A percentile compares a stretch with the other conserved stretches of the same genome.
These are phyloP conservation scores for Anthracocystis walkeri DNA, from an alignment of 1,284 basidiomycete genomes.

Conservation along the genomic window DNA sequence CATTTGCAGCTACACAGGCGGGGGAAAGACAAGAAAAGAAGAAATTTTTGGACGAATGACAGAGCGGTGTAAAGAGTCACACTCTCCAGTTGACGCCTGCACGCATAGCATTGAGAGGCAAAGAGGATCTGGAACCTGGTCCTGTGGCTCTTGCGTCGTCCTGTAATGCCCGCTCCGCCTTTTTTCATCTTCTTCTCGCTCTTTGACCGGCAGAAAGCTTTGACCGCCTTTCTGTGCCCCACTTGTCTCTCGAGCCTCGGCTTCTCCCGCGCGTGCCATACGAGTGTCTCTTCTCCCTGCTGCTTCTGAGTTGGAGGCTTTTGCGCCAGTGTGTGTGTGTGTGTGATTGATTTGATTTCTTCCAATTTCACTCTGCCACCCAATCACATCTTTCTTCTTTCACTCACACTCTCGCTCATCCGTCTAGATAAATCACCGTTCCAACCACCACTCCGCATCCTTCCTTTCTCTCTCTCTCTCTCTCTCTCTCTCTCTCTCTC, in stretches of 20 bases:
- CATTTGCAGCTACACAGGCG: too few species aligned
- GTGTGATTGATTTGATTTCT: background rate
- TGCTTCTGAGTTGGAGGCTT: background rate
- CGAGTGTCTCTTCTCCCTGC: background rate
- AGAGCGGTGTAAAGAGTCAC: slow-evolving; percentile 40
- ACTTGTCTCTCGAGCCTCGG: slow-evolving; percentile 3
- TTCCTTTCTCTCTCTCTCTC: too few species aligned
- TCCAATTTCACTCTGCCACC: background rate
- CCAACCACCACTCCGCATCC: slow-evolving; percentile 1
- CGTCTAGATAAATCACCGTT: slow-evolving; percentile 4
- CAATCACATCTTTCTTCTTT: slow-evolving; percentile 6
- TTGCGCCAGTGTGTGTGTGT: background rate
- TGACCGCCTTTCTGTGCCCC: background rate
- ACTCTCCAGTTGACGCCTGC: background rate
- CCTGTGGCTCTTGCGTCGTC: slow-evolving; percentile 16
- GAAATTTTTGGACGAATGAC: slow-evolving; percentile 23
- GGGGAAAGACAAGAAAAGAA: background rate
- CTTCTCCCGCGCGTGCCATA: slow-evolving; percentile 7
- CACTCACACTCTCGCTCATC: background rate
- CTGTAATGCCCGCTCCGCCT: slow-evolving; percentile 34
- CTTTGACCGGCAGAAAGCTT: background rate
- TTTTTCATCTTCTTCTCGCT: background rate
- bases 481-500: too few species aligned
- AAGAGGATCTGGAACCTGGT: slow-evolving; percentile 8
- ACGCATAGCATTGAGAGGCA: too few species aligned